Evolutionary conservation across 2,329 filamentous ascomycete genomes (phyloP), one percentile per base, ranked within the genome.

Genomic region (Blastomyces parvus): DNA sequence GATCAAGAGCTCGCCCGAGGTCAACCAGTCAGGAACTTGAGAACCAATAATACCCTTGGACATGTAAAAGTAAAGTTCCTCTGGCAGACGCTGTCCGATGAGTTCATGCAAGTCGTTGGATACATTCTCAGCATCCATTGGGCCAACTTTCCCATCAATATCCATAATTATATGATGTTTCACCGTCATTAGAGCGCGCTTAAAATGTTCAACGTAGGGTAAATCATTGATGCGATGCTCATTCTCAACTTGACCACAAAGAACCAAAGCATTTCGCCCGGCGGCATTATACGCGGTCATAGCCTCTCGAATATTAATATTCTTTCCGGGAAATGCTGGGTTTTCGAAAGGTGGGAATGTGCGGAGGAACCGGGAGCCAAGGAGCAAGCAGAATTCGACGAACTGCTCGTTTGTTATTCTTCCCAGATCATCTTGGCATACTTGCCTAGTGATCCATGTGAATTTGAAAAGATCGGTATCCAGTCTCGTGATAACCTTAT

Each of bases 21-120:
- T 88, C 69, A 96, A 85, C 83, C 87, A 93, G 73, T 88, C 90
- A 14, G 96, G 83, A 46, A 96, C 81, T 58, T 90, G 86, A 30
- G 91, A 82, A 36, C 90, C 86, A 67, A 97, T 85, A 53, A 97
- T 79, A 42, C 91, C 94, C 60, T 84, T 87, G 64, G 91, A 91
- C 59, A 97, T 82, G 74, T 97, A 97, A 74, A 91, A 89, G 73
- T 93, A 92, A 22, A 97, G 81, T 76, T 99, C 94, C 50, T 91
- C 86, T 0, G 94, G 91, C 5, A 99, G 81, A 64, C 92, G 88
- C 64, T 95, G 85, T n/a, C 91, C 91, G 66, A 97, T 85, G 72
- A 97, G 92, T 71, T 93, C 88, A 72, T 95, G 90, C 67, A 94
- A 87, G 72, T 97, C 92, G 56, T 83, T 84, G 1, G 94, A 92